These are phyloP conservation scores for Myrica gale DNA, from an alignment of 306 rosid species.

Conservation along the genomic window DNA sequence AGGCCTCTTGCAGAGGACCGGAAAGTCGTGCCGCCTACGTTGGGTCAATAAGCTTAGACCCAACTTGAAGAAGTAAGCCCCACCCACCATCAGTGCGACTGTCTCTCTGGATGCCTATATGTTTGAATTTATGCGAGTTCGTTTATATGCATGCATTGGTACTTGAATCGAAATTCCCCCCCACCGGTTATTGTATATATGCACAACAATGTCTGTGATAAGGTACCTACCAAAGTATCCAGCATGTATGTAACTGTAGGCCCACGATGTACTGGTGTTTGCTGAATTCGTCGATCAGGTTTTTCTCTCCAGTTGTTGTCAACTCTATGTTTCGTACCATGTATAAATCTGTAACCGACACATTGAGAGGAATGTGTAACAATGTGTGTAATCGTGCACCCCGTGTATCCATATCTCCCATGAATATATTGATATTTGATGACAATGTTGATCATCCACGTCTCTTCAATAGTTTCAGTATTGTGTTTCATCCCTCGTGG, in stretches of 20 bases:
- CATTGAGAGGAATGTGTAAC: not conserved
- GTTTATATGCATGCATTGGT: not conserved
- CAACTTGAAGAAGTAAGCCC: constrained; percentile 70
- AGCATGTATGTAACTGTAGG: too few species aligned
- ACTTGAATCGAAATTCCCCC: too few species aligned
- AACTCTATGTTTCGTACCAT: not conserved
- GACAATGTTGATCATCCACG: constrained; percentile 4
- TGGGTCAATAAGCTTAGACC: constrained; percentile 96
- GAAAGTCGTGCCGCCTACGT: constrained; percentile 94
- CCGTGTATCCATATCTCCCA: not conserved
- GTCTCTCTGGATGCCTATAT: not conserved
- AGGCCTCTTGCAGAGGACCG: constrained; percentile 81
- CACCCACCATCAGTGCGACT: not conserved
- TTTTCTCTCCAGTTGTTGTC: not conserved
- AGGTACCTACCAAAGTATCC: not conserved
- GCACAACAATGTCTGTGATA: not conserved
- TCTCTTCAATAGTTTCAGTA: not conserved
- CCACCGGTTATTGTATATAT: too few species aligned
- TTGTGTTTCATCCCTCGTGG: not conserved
- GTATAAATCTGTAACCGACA: not conserved
- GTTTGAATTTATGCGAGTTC: not conserved
- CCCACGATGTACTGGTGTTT: not conserved
- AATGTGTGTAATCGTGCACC: not conserved
- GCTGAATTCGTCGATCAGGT: not conserved
- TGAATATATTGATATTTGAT: not conserved